A percentile compares a stretch with the other conserved stretches of the same genome.
These are phyloP conservation scores for Mallotus nudiflorus DNA, from an alignment of 345 rosid genomes.

Conservation along the genomic window DNA sequence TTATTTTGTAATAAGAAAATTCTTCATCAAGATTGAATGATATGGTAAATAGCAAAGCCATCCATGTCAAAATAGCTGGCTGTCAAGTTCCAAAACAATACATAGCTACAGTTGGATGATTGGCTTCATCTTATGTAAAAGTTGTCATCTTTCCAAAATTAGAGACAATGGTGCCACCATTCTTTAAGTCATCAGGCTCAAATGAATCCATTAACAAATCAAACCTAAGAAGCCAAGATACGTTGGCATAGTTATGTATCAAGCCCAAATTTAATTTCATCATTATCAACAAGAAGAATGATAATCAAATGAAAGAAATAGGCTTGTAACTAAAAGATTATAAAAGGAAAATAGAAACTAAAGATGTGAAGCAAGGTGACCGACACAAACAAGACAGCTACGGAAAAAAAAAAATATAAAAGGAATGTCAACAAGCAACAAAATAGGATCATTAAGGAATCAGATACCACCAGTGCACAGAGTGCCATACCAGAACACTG, in stretches of 20 bases:
- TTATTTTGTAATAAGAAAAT: background rate
- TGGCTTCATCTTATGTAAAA: background rate
- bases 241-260: background rate
- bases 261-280: background rate
- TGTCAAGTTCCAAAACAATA: background rate
- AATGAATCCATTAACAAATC: background rate
- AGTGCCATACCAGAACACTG: conserved; percentile 82
- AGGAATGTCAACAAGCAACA: background rate
- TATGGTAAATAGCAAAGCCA: background rate
- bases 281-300: background rate
- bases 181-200: background rate
- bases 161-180: background rate
- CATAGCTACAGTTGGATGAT: background rate
- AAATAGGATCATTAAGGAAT: background rate
- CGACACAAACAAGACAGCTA: background rate
- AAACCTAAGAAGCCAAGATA: background rate
- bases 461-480: background rate
- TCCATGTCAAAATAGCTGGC: too few species aligned
- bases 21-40: background rate
- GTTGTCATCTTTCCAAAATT: background rate
- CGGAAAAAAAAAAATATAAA: background rate
- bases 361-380: background rate
- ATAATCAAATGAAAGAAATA: background rate
- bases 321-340: background rate
- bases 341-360: background rate